phyloP scores from a whole-genome alignment of 2,329 filamentous ascomycete genomes.

The Botrytis elliptica region DNA sequence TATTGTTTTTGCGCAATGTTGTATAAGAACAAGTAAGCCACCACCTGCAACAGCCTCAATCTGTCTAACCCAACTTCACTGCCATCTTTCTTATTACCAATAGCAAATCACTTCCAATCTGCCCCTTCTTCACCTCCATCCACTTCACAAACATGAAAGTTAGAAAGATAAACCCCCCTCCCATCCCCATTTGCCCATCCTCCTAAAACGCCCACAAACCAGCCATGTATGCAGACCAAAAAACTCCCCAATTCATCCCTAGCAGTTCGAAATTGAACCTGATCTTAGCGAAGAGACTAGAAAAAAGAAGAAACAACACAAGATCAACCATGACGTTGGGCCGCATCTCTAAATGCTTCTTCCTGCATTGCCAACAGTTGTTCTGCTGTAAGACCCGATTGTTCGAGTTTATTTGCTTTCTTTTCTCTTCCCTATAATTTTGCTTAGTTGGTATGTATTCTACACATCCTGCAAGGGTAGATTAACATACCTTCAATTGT shows the following conservation, averaged over 20 bases:
- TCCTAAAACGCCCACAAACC: conserved; percentile 7
- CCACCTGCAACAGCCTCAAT: background rate
- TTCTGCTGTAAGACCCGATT: conserved; percentile 88
- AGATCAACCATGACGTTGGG: conserved; percentile 36
- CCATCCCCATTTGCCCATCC: background rate
- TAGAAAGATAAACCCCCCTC: background rate
- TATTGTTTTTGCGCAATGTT: background rate
- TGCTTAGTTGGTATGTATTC: conserved; percentile 18
- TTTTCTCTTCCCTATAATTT: conserved; percentile 77
- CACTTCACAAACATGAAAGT: conserved; percentile 4
- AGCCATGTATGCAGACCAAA: conserved; percentile 19
- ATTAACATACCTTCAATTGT: conserved; percentile 71
- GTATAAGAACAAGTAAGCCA: background rate
- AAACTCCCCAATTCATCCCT: conserved; percentile 11
- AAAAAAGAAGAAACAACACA: background rate
- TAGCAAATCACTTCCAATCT: background rate
- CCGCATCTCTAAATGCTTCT: conserved; percentile 81
- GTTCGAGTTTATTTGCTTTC: conserved; percentile 95
- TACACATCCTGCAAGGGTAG: background rate
- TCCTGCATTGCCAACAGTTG: conserved; percentile 86
- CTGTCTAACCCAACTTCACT: background rate
- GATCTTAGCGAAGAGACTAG: conserved; percentile 4
- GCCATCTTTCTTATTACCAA: background rate
- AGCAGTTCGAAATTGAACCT: background rate
- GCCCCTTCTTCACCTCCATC: background rate